phyloP scores from a whole-genome alignment of 495 filamentous ascomycete species.

The Echria macrotheca region DNA sequence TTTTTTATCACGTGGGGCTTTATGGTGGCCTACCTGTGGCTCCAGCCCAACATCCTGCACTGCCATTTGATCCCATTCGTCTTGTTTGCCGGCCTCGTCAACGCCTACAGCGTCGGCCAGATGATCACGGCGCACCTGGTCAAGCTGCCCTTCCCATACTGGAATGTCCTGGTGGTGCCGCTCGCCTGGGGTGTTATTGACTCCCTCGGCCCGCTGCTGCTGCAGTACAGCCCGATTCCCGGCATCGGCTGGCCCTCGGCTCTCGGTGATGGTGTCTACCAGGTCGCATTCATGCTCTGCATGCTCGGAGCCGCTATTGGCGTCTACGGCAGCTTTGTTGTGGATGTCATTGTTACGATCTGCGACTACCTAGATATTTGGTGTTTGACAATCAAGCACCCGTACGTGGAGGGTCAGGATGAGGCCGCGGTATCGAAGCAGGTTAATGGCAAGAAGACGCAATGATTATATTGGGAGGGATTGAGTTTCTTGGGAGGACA shows the following conservation, averaged over 20 bases:
- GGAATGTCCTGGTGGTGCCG: constrained; percentile 69
- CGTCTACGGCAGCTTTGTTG: constrained; percentile 92
- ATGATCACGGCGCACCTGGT: constrained; percentile 93
- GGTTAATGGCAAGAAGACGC: constrained; percentile 25
- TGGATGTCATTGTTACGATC: constrained; percentile 92
- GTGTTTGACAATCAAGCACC: constrained; percentile 94
- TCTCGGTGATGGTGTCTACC: constrained; percentile 67
- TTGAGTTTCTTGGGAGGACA: too few relatives aligned
- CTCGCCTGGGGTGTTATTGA: constrained; percentile 71
- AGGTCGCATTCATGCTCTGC: constrained; percentile 79
- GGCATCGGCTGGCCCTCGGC: constrained; percentile 71
- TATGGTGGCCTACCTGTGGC: constrained; percentile 68
- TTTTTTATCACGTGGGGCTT: constrained; percentile 71
- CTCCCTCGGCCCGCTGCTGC: constrained; percentile 62
- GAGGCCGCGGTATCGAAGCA: constrained; percentile 17
- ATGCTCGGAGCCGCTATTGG: constrained; percentile 76
- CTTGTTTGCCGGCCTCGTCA: constrained; percentile 79
- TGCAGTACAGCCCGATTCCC: constrained; percentile 45
- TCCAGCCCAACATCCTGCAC: constrained; percentile 77
- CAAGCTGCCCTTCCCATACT: constrained; percentile 77
- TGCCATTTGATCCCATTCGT: constrained; percentile 81
- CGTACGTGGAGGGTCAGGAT: constrained; percentile 42
- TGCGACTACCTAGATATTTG: constrained; percentile 98
- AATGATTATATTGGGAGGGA: constrained; percentile 10
- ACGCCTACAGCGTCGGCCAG: constrained; percentile 88